These are phyloP conservation scores for Aciculosporium take DNA, from an alignment of 2,329 filamentous ascomycete genomes.

Conservation along the genomic window DNA sequence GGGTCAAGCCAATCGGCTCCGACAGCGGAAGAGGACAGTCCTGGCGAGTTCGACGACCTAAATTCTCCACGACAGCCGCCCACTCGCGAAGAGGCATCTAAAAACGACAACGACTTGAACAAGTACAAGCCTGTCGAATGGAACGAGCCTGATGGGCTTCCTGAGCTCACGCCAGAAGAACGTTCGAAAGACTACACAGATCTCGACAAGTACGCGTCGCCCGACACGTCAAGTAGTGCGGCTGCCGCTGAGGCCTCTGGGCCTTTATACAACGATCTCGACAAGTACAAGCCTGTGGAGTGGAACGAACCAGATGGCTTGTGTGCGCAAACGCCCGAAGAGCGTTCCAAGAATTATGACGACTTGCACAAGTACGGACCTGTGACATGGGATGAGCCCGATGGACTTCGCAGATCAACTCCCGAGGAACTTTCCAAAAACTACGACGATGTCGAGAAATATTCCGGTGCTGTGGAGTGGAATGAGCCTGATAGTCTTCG, in stretches of 20 bases:
- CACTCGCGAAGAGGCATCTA: constrained; percentile 20
- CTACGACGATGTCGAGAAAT: constrained; percentile 23
- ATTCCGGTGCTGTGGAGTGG: constrained; percentile 17
- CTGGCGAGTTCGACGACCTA: constrained; percentile 16
- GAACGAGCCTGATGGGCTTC: constrained; percentile 19
- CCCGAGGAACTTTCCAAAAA: constrained; percentile 25
- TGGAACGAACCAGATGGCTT: constrained; percentile 29
- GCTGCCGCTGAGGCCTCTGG: constrained; percentile 13
- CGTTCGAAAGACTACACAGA: constrained; percentile 20
- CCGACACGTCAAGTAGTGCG: constrained; percentile 16
- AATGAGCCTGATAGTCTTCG: constrained; percentile 17
- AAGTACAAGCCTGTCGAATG: constrained; percentile 22
- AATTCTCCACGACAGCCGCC: constrained; percentile 12
- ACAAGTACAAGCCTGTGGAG: constrained; percentile 22
- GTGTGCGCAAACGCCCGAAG: constrained; percentile 17
- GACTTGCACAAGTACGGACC: constrained; percentile 23
- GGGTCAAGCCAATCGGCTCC: constrained; percentile 27
- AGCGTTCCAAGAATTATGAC: constrained; percentile 24
- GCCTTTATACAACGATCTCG: constrained; percentile 23
- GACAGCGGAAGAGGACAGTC: constrained; percentile 15
- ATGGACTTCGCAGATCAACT: constrained; percentile 17
- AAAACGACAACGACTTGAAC: constrained; percentile 26
- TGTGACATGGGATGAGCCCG: constrained; percentile 23
- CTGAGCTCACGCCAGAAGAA: constrained; percentile 15
- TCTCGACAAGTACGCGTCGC: constrained; percentile 20